These are phyloP conservation scores for Termitomyces eurrhizus DNA, from an alignment of 768 basidiomycete genomes.

Conservation along the genomic window DNA sequence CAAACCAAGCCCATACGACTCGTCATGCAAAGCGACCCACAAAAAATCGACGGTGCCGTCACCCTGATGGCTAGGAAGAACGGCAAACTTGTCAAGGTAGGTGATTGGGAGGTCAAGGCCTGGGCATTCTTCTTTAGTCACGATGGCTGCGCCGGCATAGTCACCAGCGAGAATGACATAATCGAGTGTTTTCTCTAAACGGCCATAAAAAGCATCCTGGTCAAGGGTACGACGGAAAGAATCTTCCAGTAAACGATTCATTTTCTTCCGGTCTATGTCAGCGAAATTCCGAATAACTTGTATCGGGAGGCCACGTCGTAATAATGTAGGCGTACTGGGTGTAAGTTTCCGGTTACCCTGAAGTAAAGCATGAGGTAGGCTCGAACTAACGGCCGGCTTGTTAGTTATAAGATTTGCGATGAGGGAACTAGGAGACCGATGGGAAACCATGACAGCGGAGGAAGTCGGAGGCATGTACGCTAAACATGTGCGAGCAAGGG, in stretches of 20 bases:
- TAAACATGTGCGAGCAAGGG: constrained; percentile 82
- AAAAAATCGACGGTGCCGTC: constrained; percentile 99
- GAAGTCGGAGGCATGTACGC: constrained; percentile 90
- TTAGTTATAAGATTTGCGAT: constrained; percentile 98
- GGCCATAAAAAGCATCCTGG: constrained; percentile 68
- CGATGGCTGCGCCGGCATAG: constrained; percentile 92
- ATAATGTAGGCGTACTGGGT: constrained; percentile 86
- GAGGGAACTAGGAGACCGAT: constrained; percentile 91
- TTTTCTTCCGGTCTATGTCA: constrained; percentile 71
- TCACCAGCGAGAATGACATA: constrained; percentile 94
- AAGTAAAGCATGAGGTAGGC: constrained; percentile 89
- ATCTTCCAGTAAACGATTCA: constrained; percentile 81
- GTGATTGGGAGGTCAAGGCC: constrained; percentile 51
- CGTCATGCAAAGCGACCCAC: constrained; percentile 98
- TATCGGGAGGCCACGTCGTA: constrained; percentile 86
- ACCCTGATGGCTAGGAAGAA: constrained; percentile 91
- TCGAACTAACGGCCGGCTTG: constrained; percentile 93
- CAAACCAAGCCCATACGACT: constrained; percentile 99
- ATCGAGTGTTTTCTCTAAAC: constrained; percentile 76
- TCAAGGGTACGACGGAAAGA: constrained; percentile 79
- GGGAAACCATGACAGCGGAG: constrained; percentile 95
- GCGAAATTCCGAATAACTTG: constrained; percentile 67
- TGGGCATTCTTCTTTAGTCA: constrained; percentile 61
- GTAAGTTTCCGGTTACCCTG: constrained; percentile 85
- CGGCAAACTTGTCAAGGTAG: constrained; percentile 98